These are phyloP conservation scores for Dichomitus squalens DNA, from an alignment of 1,284 basidiomycete species.

Conservation along the genomic window DNA sequence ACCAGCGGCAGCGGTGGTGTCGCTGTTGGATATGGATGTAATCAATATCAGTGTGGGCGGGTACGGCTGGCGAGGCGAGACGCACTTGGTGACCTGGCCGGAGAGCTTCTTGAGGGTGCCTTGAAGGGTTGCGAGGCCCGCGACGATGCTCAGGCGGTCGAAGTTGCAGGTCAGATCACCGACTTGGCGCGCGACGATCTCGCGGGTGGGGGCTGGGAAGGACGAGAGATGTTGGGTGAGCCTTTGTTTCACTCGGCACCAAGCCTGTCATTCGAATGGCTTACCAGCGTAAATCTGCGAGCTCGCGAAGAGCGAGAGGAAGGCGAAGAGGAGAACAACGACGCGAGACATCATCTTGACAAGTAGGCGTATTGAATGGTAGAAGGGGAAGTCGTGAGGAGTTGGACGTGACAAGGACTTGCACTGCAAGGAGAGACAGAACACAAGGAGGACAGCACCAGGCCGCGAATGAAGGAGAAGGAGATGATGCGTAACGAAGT, in stretches of 20 bases:
- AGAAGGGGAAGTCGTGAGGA: not conserved
- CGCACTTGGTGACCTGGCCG: conserved; percentile 19
- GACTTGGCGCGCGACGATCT: conserved; percentile 30
- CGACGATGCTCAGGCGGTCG: conserved; percentile 36
- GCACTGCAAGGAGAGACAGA: conserved; percentile 7
- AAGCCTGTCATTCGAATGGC: too few relatives aligned
- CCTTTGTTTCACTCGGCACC: too few relatives aligned
- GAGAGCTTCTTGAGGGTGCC: conserved; percentile 32
- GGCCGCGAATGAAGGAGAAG: not conserved
- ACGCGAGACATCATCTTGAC: conserved; percentile 12
- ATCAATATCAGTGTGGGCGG: not conserved
- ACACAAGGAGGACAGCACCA: conserved; percentile 12
- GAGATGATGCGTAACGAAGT: not conserved
- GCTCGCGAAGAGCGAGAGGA: conserved; percentile 16
- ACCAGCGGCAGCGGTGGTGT: conserved; percentile 28
- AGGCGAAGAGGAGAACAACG: conserved; percentile 14
- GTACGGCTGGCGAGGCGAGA: not conserved
- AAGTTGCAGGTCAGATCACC: conserved; percentile 38
- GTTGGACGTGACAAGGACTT: not conserved
- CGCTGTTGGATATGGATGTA: conserved; percentile 23
- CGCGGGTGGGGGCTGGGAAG: conserved; percentile 7
- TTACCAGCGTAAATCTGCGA: conserved; percentile 18
- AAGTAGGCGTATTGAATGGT: not conserved
- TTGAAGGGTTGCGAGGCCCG: conserved; percentile 31
- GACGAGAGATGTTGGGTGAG: not conserved